These are phyloP conservation scores for Trametes polyzona DNA, from an alignment of 1,284 basidiomycete species.

Conservation along the genomic window DNA sequence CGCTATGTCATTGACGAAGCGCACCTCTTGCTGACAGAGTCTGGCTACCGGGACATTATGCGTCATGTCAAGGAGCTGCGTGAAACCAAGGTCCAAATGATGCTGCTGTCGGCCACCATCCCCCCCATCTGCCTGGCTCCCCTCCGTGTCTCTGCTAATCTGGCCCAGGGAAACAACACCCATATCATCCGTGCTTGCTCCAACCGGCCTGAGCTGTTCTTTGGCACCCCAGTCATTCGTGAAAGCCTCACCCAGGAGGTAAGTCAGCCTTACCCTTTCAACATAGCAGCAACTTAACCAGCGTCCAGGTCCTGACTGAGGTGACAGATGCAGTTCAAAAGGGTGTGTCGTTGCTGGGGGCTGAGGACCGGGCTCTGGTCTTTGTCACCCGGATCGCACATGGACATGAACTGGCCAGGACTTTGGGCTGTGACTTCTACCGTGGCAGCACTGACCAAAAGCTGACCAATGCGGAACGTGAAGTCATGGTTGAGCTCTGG, in stretches of 20 bases:
- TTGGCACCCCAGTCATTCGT: not conserved
- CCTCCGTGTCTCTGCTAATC: not conserved
- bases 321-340: too few relatives aligned
- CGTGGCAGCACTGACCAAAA: constrained; percentile 2
- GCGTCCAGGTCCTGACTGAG: too few relatives aligned
- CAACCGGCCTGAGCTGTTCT: constrained; percentile 7
- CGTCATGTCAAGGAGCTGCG: constrained; percentile 10
- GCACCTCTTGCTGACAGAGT: constrained; percentile 6
- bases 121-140: not conserved
- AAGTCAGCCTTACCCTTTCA: not conserved
- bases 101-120: constrained; percentile 13
- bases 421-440: constrained; percentile 5
- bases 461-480: not conserved
- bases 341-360: too few relatives aligned
- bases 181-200: constrained; percentile 3
- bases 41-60: constrained; percentile 2
- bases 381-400: not conserved
- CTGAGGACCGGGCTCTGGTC: not conserved
- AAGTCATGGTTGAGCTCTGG: constrained; percentile 2
- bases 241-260: not conserved
- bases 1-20: constrained; percentile 12
- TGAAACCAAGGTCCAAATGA: not conserved
- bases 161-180: not conserved
- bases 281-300: too few relatives aligned
- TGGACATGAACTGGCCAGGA: not conserved